phyloP scores from a whole-genome alignment of 345 rosid genomes.

The Iberis pinnata region DNA sequence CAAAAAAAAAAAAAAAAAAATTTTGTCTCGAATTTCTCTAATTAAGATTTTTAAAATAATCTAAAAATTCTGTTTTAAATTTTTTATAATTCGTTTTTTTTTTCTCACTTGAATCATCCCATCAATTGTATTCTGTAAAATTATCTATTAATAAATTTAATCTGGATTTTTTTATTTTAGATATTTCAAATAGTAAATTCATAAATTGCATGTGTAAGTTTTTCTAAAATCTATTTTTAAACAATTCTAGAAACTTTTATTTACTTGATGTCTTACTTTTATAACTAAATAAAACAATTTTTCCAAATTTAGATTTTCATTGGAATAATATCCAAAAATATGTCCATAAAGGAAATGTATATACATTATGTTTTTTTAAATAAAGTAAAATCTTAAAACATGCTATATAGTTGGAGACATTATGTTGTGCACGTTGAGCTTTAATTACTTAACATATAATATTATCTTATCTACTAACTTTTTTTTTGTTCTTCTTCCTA shows the following conservation, averaged over 20 bases:
- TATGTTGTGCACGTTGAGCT: conserved; percentile 29
- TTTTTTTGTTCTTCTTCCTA: no score
- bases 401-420: conserved; percentile 25
- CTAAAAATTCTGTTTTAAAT: no score
- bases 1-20: no score
- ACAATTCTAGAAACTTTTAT: conserved; percentile 9
- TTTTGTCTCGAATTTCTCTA: no score
- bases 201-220: conserved; percentile 19
- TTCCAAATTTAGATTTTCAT: conserved; percentile 12
- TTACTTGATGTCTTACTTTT: conserved; percentile 14
- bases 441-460: conserved; percentile 4
- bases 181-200: conserved; percentile 21
- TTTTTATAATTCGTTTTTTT: background rate
- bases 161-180: background rate
- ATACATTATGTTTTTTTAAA: background rate
- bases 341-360: background rate
- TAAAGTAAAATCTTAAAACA: background rate
- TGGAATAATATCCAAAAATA: background rate
- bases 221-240: conserved; percentile 13
- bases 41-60: background rate
- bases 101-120: conserved; percentile 9
- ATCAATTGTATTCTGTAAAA: background rate
- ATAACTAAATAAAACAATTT: conserved; percentile 22
- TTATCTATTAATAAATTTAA: conserved; percentile 12
- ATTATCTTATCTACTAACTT: background rate